Evolutionary conservation across 2,329 filamentous ascomycete species (phyloP).

Genomic region (Thelonectria blattea): DNA sequence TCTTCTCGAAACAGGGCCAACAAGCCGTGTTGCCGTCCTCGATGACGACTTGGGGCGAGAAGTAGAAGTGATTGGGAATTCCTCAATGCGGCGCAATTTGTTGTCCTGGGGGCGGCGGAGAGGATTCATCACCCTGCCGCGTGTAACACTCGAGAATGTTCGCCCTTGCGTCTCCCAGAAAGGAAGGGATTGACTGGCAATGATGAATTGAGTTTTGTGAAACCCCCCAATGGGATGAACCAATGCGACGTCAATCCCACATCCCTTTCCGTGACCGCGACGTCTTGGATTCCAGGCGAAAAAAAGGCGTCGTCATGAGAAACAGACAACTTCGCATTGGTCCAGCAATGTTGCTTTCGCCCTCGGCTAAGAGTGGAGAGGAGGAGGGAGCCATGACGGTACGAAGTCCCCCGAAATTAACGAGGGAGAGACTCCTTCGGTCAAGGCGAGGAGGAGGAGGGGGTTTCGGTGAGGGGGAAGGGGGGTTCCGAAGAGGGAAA

Average conservation of each 20-base stretch:
- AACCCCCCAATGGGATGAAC: constrained; percentile 5
- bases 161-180: background rate
- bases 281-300: background rate
- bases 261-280: background rate
- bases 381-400: background rate
- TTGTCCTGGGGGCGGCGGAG: background rate
- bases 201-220: background rate
- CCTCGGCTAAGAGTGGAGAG: constrained; percentile 11
- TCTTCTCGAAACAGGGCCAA: background rate
- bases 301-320: constrained; percentile 10
- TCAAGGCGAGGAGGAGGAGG: background rate
- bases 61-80: background rate
- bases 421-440: background rate
- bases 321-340: constrained; percentile 10
- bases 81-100: background rate
- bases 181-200: constrained; percentile 7
- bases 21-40: background rate
- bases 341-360: background rate
- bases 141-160: background rate
- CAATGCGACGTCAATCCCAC: background rate
- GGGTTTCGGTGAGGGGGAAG: background rate
- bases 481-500: background rate
- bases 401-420: constrained; percentile 2
- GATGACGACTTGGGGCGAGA: background rate
- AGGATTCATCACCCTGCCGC: background rate